These are phyloP conservation scores for Dalechampia spathulata DNA, from an alignment of 441 rosid species.

Conservation along the genomic window DNA sequence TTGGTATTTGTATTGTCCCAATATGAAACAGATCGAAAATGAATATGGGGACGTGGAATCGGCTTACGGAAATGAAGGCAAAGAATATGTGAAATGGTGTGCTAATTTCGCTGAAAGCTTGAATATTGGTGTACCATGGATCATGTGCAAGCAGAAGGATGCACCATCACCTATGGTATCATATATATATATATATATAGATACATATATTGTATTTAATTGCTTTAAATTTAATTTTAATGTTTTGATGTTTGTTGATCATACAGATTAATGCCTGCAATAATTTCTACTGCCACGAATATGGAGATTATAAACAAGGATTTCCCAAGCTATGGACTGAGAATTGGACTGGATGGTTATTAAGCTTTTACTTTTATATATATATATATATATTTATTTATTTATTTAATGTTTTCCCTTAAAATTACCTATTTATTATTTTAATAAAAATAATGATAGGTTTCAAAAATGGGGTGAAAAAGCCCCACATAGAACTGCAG, in stretches of 20 bases:
- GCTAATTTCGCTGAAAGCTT: slow-evolving; percentile 48
- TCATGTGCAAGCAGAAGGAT: slow-evolving; percentile 64
- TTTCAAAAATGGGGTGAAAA: slow-evolving; percentile 49
- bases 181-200: too few species aligned
- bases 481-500: slow-evolving; percentile 48
- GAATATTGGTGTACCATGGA: slow-evolving; percentile 62
- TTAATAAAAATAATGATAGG: slow-evolving; percentile 28
- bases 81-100: slow-evolving; percentile 51
- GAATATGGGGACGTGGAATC: slow-evolving; percentile 52
- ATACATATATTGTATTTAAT: not conserved
- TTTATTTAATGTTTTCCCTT: not conserved
- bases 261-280: slow-evolving; percentile 55
- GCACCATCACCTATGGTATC: slow-evolving; percentile 62
- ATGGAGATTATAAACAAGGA: slow-evolving; percentile 29
- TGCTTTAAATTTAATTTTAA: not conserved
- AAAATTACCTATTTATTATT: not conserved
- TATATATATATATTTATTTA: not conserved
- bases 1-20: too few species aligned
- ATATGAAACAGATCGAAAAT: slow-evolving; percentile 47
- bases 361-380: not conserved
- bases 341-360: slow-evolving; percentile 61
- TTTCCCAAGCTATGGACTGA: slow-evolving; percentile 73
- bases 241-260: not conserved
- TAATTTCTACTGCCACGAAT: slow-evolving; percentile 66
- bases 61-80: slow-evolving; percentile 36